Evolutionary conservation across 1,284 basidiomycete genomes (phyloP).

Genomic region (Cryptococcus maquisensis): DNA sequence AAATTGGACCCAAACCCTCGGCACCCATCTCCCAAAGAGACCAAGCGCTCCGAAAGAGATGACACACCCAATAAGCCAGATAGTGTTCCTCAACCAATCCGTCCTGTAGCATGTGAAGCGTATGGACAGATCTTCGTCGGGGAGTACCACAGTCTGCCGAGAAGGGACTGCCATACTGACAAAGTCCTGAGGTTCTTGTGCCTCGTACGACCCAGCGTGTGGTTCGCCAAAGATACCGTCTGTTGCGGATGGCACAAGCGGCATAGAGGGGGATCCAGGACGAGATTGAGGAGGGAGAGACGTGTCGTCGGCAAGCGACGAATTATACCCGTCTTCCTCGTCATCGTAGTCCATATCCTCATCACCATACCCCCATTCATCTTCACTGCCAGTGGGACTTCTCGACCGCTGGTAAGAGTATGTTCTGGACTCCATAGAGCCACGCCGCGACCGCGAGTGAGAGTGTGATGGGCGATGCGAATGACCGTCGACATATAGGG

Average conservation of each 20-base stretch:
- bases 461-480: slow-evolving; percentile 15
- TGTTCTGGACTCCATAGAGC: slow-evolving; percentile 21
- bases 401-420: slow-evolving; percentile 1
- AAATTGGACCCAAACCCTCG: slow-evolving; percentile 80
- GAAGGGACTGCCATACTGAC: slow-evolving; percentile 32
- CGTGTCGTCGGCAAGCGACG: slow-evolving; percentile 48
- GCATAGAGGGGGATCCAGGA: slow-evolving; percentile 42
- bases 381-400: slow-evolving; percentile 17
- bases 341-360: slow-evolving; percentile 32
- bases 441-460: slow-evolving; percentile 19
- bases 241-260: slow-evolving; percentile 36
- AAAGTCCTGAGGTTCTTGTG: slow-evolving; percentile 38
- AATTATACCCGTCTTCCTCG: slow-evolving; percentile 42
- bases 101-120: slow-evolving; percentile 86
- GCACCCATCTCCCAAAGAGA: slow-evolving; percentile 89
- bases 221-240: slow-evolving; percentile 47
- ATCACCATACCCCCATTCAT: slow-evolving; percentile 43
- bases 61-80: slow-evolving; percentile 72
- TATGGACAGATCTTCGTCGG: slow-evolving; percentile 86
- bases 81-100: slow-evolving; percentile 58
- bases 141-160: slow-evolving; percentile 77
- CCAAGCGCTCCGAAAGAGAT: slow-evolving; percentile 71
- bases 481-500: slow-evolving; percentile 4
- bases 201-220: slow-evolving; percentile 7
- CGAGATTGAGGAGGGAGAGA: slow-evolving; percentile 47